Evolutionary conservation across 2,329 filamentous ascomycete genomes (phyloP).

Genomic region (Zalaria obscura): DNA sequence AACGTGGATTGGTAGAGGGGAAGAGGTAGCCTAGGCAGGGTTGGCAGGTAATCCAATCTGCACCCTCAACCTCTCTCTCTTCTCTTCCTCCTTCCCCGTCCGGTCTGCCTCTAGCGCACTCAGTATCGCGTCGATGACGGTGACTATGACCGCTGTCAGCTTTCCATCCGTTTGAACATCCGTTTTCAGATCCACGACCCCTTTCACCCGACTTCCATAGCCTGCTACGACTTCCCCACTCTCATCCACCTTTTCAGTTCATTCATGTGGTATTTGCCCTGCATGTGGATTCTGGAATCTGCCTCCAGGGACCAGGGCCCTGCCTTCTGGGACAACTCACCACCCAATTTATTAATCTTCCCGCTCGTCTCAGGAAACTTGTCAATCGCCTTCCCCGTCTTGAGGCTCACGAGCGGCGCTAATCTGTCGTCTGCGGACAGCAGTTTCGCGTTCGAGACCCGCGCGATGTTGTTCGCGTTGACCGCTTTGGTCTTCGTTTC

Average conservation of each 20-base stretch:
- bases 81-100: slow-evolving; percentile 15
- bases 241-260: too few relatives aligned
- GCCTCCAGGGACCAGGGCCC: too few relatives aligned
- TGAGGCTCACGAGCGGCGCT: slow-evolving; percentile 14
- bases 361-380: slow-evolving; percentile 17
- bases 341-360: slow-evolving; percentile 14
- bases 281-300: too few relatives aligned
- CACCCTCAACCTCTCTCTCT: slow-evolving; percentile 14
- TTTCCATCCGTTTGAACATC: background rate
- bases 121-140: slow-evolving; percentile 15
- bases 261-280: too few relatives aligned
- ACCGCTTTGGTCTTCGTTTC: slow-evolving; percentile 14
- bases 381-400: slow-evolving; percentile 16
- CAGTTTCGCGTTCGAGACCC: slow-evolving; percentile 18
- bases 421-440: slow-evolving; percentile 15
- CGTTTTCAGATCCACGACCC: background rate
- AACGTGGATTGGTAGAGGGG: background rate
- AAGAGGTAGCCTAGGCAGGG: slow-evolving; percentile 10
- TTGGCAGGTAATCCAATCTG: slow-evolving; percentile 17
- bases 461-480: slow-evolving; percentile 17
- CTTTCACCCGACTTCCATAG: too few relatives aligned
- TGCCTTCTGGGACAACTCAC: slow-evolving; percentile 7
- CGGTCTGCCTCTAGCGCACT: slow-evolving; percentile 15
- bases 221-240: too few relatives aligned
- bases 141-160: slow-evolving; percentile 5